These are phyloP conservation scores for Sequoiadendron giganteum DNA, from an alignment of 75 land plant genomes.

Conservation along the genomic window DNA sequence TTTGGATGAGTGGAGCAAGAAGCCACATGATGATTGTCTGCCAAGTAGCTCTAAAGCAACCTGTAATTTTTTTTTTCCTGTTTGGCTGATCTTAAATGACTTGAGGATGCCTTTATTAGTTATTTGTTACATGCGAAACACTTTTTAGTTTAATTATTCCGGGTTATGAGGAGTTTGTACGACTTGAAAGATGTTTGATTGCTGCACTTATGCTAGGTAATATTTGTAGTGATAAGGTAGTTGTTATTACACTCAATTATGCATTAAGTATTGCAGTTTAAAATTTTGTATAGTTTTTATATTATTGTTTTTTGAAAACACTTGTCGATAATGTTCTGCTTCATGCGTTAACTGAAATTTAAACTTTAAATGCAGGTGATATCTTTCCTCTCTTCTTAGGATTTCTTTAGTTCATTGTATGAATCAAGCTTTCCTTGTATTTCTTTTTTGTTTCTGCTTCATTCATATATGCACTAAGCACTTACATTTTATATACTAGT, in stretches of 20 bases:
- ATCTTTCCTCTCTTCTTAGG: not conserved
- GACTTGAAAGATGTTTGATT: too few relatives aligned
- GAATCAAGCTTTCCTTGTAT: not conserved
- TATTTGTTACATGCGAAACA: too few relatives aligned
- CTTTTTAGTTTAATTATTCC: too few relatives aligned
- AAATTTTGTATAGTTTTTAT: too few relatives aligned
- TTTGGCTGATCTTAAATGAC: too few relatives aligned
- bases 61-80: too few relatives aligned
- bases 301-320: not conserved
- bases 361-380: not conserved
- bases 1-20: too few relatives aligned
- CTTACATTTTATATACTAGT: not conserved
- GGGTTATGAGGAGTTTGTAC: too few relatives aligned
- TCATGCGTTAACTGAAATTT: not conserved
- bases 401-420: not conserved
- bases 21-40: too few relatives aligned
- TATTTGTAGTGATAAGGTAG: not conserved
- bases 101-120: too few relatives aligned
- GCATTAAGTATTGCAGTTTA: not conserved
- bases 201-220: not conserved
- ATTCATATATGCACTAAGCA: not conserved
- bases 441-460: not conserved
- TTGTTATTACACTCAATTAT: not conserved
- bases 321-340: not conserved
- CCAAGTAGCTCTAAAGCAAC: too few relatives aligned